Evolutionary conservation across 2,329 filamentous ascomycete genomes (phyloP).

Genomic region (Hypocreales sp.): DNA sequence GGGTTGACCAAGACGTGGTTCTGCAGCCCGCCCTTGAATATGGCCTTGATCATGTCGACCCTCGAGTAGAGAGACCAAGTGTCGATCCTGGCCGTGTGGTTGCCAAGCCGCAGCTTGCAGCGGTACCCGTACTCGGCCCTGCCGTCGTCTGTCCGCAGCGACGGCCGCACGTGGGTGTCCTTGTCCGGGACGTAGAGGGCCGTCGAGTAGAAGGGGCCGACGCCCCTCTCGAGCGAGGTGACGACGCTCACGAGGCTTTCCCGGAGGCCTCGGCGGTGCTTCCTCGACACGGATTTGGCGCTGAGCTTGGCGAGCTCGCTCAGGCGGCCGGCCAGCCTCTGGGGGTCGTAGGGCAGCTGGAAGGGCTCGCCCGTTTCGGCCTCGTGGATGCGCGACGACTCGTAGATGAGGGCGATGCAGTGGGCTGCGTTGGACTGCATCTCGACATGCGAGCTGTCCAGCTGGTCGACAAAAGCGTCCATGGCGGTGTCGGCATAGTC

Average conservation of each 20-base stretch:
- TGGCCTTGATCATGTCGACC: constrained; percentile 28
- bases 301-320: constrained; percentile 28
- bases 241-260: constrained; percentile 33
- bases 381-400: constrained; percentile 42
- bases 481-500: constrained; percentile 56
- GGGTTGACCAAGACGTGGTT: constrained; percentile 22
- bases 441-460: constrained; percentile 55
- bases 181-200: constrained; percentile 22
- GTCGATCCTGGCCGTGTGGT: constrained; percentile 28
- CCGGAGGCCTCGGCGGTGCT: constrained; percentile 30
- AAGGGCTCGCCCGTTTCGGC: constrained; percentile 31
- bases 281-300: constrained; percentile 33
- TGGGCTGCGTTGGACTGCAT: constrained; percentile 67
- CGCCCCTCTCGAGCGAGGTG: constrained; percentile 36
- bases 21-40: constrained; percentile 30
- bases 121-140: constrained; percentile 36
- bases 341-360: constrained; percentile 34
- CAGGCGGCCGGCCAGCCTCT: constrained; percentile 30
- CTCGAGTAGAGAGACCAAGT: constrained; percentile 34
- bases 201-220: constrained; percentile 38
- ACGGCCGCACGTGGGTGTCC: constrained; percentile 26
- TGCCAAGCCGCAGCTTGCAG: constrained; percentile 31
- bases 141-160: constrained; percentile 24
- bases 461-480: constrained; percentile 72
- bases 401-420: constrained; percentile 71